Base-by-base conservation (phyloP, 257 asterid species). In the Gentiana straminea region DNA sequence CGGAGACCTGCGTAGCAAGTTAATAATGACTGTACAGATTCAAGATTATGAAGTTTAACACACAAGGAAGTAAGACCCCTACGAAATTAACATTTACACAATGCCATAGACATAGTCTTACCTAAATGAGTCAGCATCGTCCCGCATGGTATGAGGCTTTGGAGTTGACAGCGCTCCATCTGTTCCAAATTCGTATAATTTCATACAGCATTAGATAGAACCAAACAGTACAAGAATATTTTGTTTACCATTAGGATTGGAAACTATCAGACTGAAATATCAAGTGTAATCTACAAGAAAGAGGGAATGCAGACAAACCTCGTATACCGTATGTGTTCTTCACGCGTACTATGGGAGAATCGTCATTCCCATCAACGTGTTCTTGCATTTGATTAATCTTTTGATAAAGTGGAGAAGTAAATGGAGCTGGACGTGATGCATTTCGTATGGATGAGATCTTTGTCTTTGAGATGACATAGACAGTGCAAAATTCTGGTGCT, bases 401-500 rank as follows among this genome's bases (percentile, higher is more conserved):
- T 8, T 66, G 43, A 44, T 44, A 53, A 51, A 89, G 83, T 9
- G 97, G 91, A 4, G 95, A 89, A 11, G 64, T 33, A 55, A 77
- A 79, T 1, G 94, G 94, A 0, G 91, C 86, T 8, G 39, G 60
- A 6, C 95, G 94, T 33, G 81, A 70, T 55, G 94, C 86, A 64
- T 89, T 85, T 69, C 75, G 75, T 47, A 89, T 81, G 2, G 90
- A 78, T 24, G 94, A 83, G 44, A 89, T 74, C 76, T 89, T 89
- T 24, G 89, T 48, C 60, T 85, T 89, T 8, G 97, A 89, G 69
- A 89, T 89, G 12, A 89, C 95, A 59, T 81, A 83, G 54, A 85
- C 85, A 0, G 91, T 81, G 60, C 91, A 77, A 63, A 83, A 89
- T 50, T 89, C 97, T 0, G 97, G 97, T 47, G 92, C 81, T 44